phyloP scores from a whole-genome alignment of 768 basidiomycete genomes.

The Pholiota conissans region DNA sequence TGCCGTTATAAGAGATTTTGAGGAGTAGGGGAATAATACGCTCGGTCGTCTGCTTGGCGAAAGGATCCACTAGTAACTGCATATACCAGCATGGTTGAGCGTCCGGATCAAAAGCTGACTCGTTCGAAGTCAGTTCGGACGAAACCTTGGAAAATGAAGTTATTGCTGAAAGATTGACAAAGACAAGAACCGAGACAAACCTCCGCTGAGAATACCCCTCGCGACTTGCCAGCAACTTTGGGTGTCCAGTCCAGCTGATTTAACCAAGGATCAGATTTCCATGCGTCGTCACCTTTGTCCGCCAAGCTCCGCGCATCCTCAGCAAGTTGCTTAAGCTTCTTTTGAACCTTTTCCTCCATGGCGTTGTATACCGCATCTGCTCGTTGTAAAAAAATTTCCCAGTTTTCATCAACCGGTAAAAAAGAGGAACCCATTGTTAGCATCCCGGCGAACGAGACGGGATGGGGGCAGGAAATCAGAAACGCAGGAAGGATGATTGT shows the following conservation, averaged over 20 bases:
- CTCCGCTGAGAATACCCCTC: constrained; percentile 47
- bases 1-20: constrained; percentile 55
- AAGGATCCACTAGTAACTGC: constrained; percentile 43
- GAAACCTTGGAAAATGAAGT: neutral
- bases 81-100: constrained; percentile 56
- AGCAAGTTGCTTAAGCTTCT: constrained; percentile 66
- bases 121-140: neutral
- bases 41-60: constrained; percentile 41
- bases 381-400: constrained; percentile 78
- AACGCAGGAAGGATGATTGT: constrained; percentile 78
- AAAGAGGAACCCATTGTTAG: constrained; percentile 91
- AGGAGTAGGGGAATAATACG: constrained; percentile 70
- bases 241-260: constrained; percentile 95
- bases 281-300: constrained; percentile 41
- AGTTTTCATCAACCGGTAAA: constrained; percentile 85
- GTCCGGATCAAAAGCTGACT: constrained; percentile 17
- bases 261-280: constrained; percentile 81
- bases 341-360: constrained; percentile 76
- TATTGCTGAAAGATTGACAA: neutral
- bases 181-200: too few relatives aligned
- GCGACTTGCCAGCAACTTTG: constrained; percentile 70
- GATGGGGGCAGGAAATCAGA: constrained; percentile 81
- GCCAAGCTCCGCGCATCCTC: constrained; percentile 67
- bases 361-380: constrained; percentile 76
- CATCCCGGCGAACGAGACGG: constrained; percentile 90